A percentile compares a stretch with the other conserved stretches of the same genome.
Conservation (phyloP, 257 asterid genomes). For the Solanum tacnaense region DNA sequence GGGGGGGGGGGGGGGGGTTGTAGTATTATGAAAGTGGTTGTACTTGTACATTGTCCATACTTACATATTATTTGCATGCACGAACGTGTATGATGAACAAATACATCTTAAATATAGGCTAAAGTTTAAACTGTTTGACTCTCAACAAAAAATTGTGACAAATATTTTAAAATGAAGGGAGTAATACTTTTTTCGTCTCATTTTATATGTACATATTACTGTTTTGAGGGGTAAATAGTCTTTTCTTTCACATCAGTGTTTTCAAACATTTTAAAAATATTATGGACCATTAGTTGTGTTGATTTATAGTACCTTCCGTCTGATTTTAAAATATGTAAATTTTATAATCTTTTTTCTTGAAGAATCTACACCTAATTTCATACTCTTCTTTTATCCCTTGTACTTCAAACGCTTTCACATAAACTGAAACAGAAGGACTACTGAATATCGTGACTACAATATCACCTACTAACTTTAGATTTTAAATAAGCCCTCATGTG, state of each 20-base stretch:
- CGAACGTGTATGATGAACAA: too few relatives aligned
- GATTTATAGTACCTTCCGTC: background rate
- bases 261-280: background rate
- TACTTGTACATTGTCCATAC: too few relatives aligned
- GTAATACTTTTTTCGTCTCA: background rate
- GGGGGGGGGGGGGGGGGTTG: too few relatives aligned
- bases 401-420: background rate
- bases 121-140: background rate
- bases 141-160: too few relatives aligned
- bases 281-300: background rate
- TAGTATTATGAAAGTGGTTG: too few relatives aligned
- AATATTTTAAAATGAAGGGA: background rate
- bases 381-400: background rate
- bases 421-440: background rate
- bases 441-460: background rate
- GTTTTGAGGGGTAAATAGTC: background rate
- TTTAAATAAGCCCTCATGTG: background rate
- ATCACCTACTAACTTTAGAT: background rate
- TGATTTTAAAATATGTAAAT: background rate
- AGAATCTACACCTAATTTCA: background rate
- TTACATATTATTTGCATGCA: too few relatives aligned
- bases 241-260: background rate
- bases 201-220: too few relatives aligned
- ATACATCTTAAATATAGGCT: background rate
- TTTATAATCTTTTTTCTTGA: background rate